Percentiles rank a stretch among this genome's conserved stretches.
Conservation (phyloP, 2,329 filamentous ascomycete genomes). For the Fusarium sp. region DNA sequence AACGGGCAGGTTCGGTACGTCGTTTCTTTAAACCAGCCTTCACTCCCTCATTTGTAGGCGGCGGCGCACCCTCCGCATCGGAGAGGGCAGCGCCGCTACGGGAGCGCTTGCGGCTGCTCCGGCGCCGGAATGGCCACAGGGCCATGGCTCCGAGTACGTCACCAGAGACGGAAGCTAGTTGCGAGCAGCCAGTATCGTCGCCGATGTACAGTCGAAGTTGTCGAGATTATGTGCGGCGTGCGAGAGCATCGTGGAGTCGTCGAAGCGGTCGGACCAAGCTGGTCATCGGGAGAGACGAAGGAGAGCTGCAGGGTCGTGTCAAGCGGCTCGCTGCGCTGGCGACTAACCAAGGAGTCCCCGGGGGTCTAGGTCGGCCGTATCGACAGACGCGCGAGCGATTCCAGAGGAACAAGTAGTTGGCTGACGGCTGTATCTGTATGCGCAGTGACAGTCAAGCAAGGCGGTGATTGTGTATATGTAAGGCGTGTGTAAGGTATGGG, state of each 20-base stretch:
- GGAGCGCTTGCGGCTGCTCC: conserved; percentile 69
- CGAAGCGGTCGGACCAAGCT: conserved; percentile 39
- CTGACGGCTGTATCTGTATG: conserved; percentile 17
- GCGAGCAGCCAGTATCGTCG: conserved; percentile 35
- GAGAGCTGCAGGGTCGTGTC: conserved; percentile 36
- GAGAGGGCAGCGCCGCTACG: conserved; percentile 62
- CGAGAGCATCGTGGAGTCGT: conserved; percentile 45
- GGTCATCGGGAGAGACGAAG: conserved; percentile 38
- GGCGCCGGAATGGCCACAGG: conserved; percentile 83
- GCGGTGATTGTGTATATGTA: conserved; percentile 38
- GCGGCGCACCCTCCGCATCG: conserved; percentile 57
- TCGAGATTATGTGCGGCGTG: conserved; percentile 41
- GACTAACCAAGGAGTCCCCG: conserved; percentile 17
- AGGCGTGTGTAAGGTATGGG: conserved; percentile 23
- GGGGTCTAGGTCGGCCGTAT: conserved; percentile 31
- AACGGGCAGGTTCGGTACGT: conserved; percentile 57
- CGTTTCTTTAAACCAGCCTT: conserved; percentile 51
- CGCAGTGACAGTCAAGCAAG: conserved; percentile 32
- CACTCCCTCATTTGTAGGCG: conserved; percentile 48
- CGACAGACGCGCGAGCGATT: conserved; percentile 18
- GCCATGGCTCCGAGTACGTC: conserved; percentile 63
- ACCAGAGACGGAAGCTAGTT: conserved; percentile 38
- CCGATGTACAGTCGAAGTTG: conserved; percentile 37
- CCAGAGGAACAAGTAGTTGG: conserved; percentile 17
- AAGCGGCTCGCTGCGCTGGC: conserved; percentile 39